phyloP scores from a whole-genome alignment of 164 flowering plant genomes.

The Berberis vulgaris region DNA sequence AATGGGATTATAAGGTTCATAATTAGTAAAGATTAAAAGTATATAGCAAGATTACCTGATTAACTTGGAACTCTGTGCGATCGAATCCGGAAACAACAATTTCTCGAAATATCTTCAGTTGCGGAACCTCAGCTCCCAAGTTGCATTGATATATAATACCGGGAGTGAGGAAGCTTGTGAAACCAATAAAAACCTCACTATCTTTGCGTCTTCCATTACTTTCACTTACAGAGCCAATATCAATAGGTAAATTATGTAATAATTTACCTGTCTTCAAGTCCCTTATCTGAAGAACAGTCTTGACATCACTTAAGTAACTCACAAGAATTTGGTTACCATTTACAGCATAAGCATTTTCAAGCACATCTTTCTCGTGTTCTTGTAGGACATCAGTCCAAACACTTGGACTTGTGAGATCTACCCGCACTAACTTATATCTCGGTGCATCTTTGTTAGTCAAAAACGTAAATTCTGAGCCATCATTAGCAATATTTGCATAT shows the following conservation, averaged over 20 bases:
- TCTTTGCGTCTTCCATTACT: conserved; percentile 75
- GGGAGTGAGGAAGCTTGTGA: conserved; percentile 84
- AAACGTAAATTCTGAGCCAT: conserved; percentile 74
- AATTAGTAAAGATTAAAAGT: background rate
- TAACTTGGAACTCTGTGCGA: conserved; percentile 62
- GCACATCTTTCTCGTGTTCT: conserved; percentile 74
- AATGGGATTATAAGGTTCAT: background rate
- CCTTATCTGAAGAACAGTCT: conserved; percentile 70
- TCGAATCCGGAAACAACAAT: conserved; percentile 77
- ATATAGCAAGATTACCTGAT: conserved; percentile 48
- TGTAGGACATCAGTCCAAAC: conserved; percentile 64
- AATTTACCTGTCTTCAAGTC: conserved; percentile 71
- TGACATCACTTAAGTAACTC: conserved; percentile 83
- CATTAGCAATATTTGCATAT: conserved; percentile 50
- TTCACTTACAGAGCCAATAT: conserved; percentile 66
- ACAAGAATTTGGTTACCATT: conserved; percentile 62
- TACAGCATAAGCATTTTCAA: conserved; percentile 69
- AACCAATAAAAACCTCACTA: conserved; percentile 49
- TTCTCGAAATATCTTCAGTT: conserved; percentile 76
- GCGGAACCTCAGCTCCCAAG: conserved; percentile 32
- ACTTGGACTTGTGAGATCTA: conserved; percentile 68
- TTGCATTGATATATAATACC: conserved; percentile 64
- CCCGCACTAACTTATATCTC: conserved; percentile 27
- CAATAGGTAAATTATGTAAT: conserved; percentile 72
- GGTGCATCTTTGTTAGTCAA: conserved; percentile 62